Evolutionary conservation across 306 rosid genomes (phyloP).

Genomic region (Macrotyloma uniflorum): DNA sequence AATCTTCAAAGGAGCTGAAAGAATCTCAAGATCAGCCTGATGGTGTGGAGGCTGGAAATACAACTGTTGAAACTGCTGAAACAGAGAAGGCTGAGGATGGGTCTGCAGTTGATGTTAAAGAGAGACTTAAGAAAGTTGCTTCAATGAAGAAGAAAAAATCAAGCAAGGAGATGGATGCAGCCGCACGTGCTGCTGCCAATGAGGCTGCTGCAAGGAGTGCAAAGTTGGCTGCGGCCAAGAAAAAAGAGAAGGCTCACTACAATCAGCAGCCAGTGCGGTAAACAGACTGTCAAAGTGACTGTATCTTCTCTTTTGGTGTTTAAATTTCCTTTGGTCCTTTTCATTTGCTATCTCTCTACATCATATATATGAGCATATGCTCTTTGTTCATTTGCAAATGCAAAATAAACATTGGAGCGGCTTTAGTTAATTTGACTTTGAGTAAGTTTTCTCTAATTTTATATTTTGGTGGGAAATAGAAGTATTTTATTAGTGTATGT

Average conservation of each 20-base stretch:
- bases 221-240: conserved; percentile 72
- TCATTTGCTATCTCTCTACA: conserved; percentile 36
- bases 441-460: conserved; percentile 33
- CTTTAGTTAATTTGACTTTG: conserved; percentile 37
- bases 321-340: conserved; percentile 26
- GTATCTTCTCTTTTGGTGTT: conserved; percentile 29
- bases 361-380: conserved; percentile 53
- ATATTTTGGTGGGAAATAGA: conserved; percentile 7
- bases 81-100: conserved; percentile 58
- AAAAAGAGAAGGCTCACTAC: conserved; percentile 75
- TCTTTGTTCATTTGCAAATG: conserved; percentile 51
- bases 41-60: conserved; percentile 38
- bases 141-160: conserved; percentile 78
- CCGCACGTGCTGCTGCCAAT: conserved; percentile 72
- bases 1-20: conserved; percentile 62
- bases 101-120: conserved; percentile 65
- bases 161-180: conserved; percentile 76
- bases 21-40: conserved; percentile 59
- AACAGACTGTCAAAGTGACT: conserved; percentile 36
- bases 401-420: conserved; percentile 54
- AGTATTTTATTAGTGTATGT: background rate
- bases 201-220: conserved; percentile 84
- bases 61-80: conserved; percentile 45
- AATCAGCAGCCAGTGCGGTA: conserved; percentile 84
- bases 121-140: conserved; percentile 72